A percentile compares a stretch with the other conserved stretches of the same genome.
Evolutionary conservation across 169 alveolate species (phyloP).

Genomic region (Cytauxzoon felis): DNA sequence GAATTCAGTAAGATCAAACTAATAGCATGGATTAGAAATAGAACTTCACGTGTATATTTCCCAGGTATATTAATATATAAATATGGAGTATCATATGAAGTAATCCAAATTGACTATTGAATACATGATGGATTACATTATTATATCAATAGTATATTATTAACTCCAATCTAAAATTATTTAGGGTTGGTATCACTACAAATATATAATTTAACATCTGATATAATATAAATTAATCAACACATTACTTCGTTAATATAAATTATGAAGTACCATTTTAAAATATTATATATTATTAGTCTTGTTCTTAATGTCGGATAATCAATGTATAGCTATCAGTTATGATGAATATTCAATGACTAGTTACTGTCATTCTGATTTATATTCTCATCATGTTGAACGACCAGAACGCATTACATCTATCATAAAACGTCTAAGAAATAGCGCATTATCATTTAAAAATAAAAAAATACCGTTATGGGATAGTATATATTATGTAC

Average conservation of each 20-base stretch:
- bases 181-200: slow-evolving; percentile 16
- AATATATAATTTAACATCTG: slow-evolving; percentile 6
- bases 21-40: slow-evolving; percentile 17
- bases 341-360: slow-evolving; percentile 43
- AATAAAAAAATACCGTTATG: neutral
- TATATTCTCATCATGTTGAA: slow-evolving; percentile 13
- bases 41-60: slow-evolving; percentile 25
- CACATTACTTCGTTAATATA: neutral
- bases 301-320: neutral
- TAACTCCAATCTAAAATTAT: neutral
- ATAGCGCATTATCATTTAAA: neutral
- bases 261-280: neutral
- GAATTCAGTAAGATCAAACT: neutral
- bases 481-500: slow-evolving; percentile 1
- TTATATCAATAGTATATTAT: too few relatives aligned
- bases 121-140: too few relatives aligned
- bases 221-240: neutral
- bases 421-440: slow-evolving; percentile 11
- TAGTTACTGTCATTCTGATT: slow-evolving; percentile 18
- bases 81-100: too few relatives aligned
- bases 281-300: neutral
- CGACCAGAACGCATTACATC: slow-evolving; percentile 19
- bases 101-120: too few relatives aligned
- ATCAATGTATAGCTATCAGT: slow-evolving; percentile 16
- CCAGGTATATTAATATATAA: too few relatives aligned